Evolutionary conservation across 129 eudicot species (phyloP), one percentile per base, ranked within the genome.

Genomic region (Helianthus annuus): DNA sequence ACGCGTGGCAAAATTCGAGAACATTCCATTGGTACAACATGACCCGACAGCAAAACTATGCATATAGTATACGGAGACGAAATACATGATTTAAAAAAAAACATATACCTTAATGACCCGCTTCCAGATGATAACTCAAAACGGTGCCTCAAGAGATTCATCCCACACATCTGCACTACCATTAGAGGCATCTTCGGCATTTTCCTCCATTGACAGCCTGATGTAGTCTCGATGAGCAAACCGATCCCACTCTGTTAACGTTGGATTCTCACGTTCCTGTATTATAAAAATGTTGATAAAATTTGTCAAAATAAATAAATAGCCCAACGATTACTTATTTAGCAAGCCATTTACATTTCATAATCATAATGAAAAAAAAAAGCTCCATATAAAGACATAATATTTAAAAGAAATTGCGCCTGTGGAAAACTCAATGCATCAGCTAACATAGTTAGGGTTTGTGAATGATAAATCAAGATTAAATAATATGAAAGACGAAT

Each of bases 221-320:
- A 88, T 88, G 57, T 88, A 95, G 64, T 95, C 99, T 71, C 99
- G 81, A 76, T 91, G 99, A 7, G 99, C 99, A 80, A 95, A 95
- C 19, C 99, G 91, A 68, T 95, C 99, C 99, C 99, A 95, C 45
- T 95, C 99, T 4, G 97, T 95, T 88, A 88, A 83, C 58, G 86
- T 85, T 64, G 99, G 99, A 76, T 95, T 95, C 87, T 95, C 99
- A 29, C 97, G 96, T 81, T 95, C 99, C 95, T 93, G 83, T 51
- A 70, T 24, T 24, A 68, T 39, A 46, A 53, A 48, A 40, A 9
- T 8, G 68, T 29, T 27, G 3, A 61, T 34, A 14, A 14, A 61
- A 32, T 10, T 3, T 24, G 45, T 40, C 48, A 58, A 36, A 24
- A 72, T 19, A 57, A 36, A 6, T 71, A 44, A 71, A 57, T 24